Evolutionary conservation across 2,329 filamentous ascomycete genomes (phyloP).

Genomic region (Aspergillus texensis): DNA sequence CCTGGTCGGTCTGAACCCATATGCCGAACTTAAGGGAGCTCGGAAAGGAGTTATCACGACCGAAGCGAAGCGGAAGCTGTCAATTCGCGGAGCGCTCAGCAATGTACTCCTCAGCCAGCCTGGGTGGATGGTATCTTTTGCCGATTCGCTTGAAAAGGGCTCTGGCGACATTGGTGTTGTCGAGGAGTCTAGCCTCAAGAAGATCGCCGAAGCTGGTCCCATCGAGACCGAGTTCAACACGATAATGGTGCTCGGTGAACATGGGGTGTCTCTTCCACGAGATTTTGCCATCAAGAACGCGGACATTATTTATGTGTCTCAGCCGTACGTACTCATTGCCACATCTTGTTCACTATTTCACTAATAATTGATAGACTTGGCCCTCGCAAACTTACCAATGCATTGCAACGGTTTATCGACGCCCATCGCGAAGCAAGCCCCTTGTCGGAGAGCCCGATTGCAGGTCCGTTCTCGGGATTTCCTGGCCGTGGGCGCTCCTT

Average conservation of each 20-base stretch:
- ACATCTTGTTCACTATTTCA: not conserved
- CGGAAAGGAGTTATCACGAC: constrained; percentile 26
- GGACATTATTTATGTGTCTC: constrained; percentile 28
- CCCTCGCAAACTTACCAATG: constrained; percentile 29
- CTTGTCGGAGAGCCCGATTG: constrained; percentile 5
- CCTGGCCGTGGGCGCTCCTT: constrained; percentile 14
- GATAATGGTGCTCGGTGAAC: constrained; percentile 26
- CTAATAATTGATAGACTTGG: constrained; percentile 28
- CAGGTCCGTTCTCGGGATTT: constrained; percentile 12
- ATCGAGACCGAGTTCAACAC: constrained; percentile 20
- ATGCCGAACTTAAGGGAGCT: constrained; percentile 23
- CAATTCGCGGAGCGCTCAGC: constrained; percentile 29
- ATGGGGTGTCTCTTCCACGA: constrained; percentile 9
- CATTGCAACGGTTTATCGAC: constrained; percentile 19
- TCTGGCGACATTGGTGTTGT: constrained; percentile 32
- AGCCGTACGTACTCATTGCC: constrained; percentile 26
- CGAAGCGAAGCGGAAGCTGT: constrained; percentile 33
- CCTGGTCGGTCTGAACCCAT: constrained; percentile 31
- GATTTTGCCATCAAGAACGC: constrained; percentile 14
- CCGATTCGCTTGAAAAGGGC: constrained; percentile 24
- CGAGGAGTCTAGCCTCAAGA: constrained; percentile 28
- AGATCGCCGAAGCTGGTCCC: constrained; percentile 9
- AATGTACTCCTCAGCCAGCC: constrained; percentile 26
- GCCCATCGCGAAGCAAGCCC: not conserved
- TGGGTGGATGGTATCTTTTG: constrained; percentile 30